Evolutionary conservation across 495 filamentous ascomycete genomes (phyloP), one percentile per base, ranked within the genome.

Genomic region (Xylona heveae): DNA sequence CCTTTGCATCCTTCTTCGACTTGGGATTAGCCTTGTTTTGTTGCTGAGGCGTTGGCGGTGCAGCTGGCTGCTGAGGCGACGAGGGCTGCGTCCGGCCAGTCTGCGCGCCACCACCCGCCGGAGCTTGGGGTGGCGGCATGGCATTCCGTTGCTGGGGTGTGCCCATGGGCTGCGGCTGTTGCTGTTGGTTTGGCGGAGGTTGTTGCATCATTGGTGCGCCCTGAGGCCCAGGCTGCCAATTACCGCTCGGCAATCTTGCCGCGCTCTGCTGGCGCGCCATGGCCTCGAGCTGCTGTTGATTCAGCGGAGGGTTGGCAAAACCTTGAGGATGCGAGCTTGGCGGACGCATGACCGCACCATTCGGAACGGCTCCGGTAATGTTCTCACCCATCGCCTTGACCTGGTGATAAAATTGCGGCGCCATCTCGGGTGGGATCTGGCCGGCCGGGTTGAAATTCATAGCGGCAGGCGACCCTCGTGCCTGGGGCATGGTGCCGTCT

Each of bases 101-200:
- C 17, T 64, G 60, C 15, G 36, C 27, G 48, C 62, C 58, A 26
- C 59, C 64, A 15, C 62, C 62, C 34, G 64, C 58, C 8, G 75
- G 62, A 16, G 74, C 78, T 37, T 78, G 76, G n/a, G 88, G 85
- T 9, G 84, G 85, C 27, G 79, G 81, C 83, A 93, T 93, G 3
- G 64, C 53, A 29, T 42, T 55, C 24, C 72, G 63, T 50, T 81
- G 77, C 45, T 80, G 76, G 3, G 80, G 75, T 7, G 77, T 83
- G 5, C 73, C 73, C 42, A 76, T 71, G 22, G 63, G 63, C 30
- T 70, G 66, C 24, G 63, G 63, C 30, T 70, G 66, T 30, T 55
- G 59, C 38, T 74, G 74, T 36, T 59, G 66, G 18, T 53, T 57
- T 44, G 62, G 59, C 7, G 57, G 53, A 10, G 50, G 51, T 41